Evolutionary conservation across 2,329 filamentous ascomycete species (phyloP), one percentile per base, ranked within the genome.

Genomic region (Thelonectria blattea): DNA sequence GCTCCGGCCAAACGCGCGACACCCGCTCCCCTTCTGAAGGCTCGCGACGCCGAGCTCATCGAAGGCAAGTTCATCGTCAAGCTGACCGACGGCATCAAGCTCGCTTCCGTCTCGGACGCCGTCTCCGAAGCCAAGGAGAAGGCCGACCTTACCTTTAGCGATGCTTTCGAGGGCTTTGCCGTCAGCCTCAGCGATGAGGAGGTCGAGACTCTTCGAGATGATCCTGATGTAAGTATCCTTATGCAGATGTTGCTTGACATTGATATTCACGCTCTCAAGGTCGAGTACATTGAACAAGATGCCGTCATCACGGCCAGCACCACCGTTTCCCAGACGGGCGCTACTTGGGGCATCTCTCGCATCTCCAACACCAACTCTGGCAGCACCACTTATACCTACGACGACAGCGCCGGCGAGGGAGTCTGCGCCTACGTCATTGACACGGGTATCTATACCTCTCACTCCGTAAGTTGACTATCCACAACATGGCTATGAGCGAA

Each of bases 351-450:
- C 11, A 65, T 78, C 14, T 72, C 75, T 1, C 71, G 76, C 1
- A 68, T 80, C 48, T 80, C 79, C 9, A 75, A 72, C 68, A 64
- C 67, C 7, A 53, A 39, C 9, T 68, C 71, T 3, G 71, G 71
- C 8, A 62, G 67, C 18, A 72, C 65, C 15, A 70, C 67, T 15
- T 81, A 80, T 65, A 68, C 70, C 51, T 81, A 77, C 57, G 77
- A 81, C 42, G 67, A 71, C 6, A 75, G 66, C n/a, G 77, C 77
- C 1, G 80, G 78, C 8, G 68, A 70, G 47, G 78, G 75, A 8
- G 77, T 76, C 9, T 81, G 76, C 39, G 74, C 76, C 17, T 83
- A 83, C 62, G 71, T 83, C 42, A 75, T 83, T 45, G 81, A 83
- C 64, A 80, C 80, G 5, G 80, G 81, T 7, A 78, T 81, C 56